Percentiles rank a stretch among this genome's conserved stretches.
Conservation (phyloP, 768 basidiomycete species). For the Rhodotorula graminis region DNA sequence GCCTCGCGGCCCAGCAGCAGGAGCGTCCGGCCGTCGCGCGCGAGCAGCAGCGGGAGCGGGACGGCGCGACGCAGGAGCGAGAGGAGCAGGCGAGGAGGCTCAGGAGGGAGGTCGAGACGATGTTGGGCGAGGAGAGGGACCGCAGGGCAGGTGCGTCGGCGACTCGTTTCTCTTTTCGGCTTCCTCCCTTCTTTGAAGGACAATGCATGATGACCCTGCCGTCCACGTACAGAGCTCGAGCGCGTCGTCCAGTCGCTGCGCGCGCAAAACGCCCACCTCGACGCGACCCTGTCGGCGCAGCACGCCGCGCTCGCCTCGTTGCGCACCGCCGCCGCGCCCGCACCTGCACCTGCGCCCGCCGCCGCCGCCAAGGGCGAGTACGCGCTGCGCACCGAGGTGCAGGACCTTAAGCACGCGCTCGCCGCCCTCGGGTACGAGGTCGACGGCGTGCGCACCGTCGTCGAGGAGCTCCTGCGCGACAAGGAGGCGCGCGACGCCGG, state of each 20-base stretch:
- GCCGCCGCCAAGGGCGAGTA: slow-evolving; percentile 1
- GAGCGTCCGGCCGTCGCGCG: neutral
- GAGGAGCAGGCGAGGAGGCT: slow-evolving; percentile 17
- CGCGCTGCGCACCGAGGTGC: slow-evolving; percentile 55
- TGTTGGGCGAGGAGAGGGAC: slow-evolving; percentile 10
- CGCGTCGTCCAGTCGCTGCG: neutral
- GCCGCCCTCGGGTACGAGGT: slow-evolving; percentile 79
- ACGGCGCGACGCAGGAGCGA: neutral
- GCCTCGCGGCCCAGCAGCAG: neutral
- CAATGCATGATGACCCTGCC: no score
- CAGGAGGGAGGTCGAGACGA: slow-evolving; percentile 20
- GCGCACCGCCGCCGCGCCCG: neutral
- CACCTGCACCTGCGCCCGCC: neutral
- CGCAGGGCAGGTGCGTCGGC: neutral
- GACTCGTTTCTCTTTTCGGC: no score
- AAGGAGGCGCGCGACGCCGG: slow-evolving; percentile 50
- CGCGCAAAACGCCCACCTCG: slow-evolving; percentile 19
- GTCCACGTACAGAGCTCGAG: neutral
- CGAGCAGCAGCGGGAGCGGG: neutral
- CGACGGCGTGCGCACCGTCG: slow-evolving; percentile 79
- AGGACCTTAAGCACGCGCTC: slow-evolving; percentile 66
- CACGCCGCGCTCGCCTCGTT: neutral
- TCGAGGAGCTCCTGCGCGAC: slow-evolving; percentile 63
- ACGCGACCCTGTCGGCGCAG: slow-evolving; percentile 1
- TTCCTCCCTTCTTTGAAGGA: no score